Base-by-base conservation (phyloP, 2,329 filamentous ascomycete genomes). In the Fusarium cicatricum region DNA sequence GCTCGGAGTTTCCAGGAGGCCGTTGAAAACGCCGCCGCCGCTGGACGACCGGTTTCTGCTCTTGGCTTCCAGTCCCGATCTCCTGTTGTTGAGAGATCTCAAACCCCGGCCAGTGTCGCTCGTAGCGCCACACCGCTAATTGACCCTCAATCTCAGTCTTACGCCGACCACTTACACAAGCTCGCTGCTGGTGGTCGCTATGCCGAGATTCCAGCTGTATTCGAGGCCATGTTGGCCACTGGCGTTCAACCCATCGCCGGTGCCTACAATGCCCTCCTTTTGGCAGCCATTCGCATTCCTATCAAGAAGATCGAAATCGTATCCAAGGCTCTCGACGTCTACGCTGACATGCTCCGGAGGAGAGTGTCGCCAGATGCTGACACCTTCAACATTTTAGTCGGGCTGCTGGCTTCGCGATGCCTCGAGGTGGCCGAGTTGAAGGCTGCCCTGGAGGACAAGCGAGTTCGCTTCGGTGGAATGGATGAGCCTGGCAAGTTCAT, bases 281-380 rank as follows among this genome's bases (percentile, higher is more conserved):
- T 88, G 67, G 91, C 95, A 6, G 92, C 92, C 12, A 91, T 97
- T 58, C 84, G 91, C 65, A 84, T 97, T 15, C 91, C 93, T 8
- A 81, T 82, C 19, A 88, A 91, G 73, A 90, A 88, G 74, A 89
- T 90, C 48, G 90, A 96, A 77, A 87, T 95, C 46, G 91, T 96
- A 12, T 89, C 92, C 58, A 96, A 96, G 78, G 92, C 92, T 5
- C 83, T 98, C 46, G 93, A 97, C 77, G 90, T 99, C 46, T 99
- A 98, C 74, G 90, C 92, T 14, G 93, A 98, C 72, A 98, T 99
- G 95, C 86, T 97, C 66, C 87, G 89, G 63, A 90, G 93, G 62
- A 89, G 89, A 66, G 88, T 98, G 19, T 78, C 84, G 16, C 93
- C 94, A 8, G 89, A 97, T 72, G 87, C 88, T 48, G 85, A 90